Base-by-base conservation (phyloP, 2,329 filamentous ascomycete genomes). In the Ceratocystis cubensis region DNA sequence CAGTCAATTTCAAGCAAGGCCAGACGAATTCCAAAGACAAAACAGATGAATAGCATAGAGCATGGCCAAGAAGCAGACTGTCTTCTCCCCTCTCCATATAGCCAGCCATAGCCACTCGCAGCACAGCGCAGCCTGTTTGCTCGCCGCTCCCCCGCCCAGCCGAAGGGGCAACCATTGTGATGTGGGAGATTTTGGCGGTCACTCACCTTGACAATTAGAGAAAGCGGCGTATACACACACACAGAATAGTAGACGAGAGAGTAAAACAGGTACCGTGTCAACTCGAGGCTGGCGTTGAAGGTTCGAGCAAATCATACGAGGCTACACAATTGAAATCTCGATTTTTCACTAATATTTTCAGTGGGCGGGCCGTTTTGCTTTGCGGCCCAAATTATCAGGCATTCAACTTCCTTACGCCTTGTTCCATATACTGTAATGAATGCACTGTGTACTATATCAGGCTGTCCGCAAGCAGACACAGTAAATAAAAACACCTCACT, bases 381-480 rank as follows among this genome's bases (percentile, higher is more conserved):
- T 25, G 53, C 25, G 17, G 53, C 53, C 53, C 53, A 57, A 57
- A 57, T 57, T 57, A 25, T 57, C 22, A 57, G 53, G 53, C 53
- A 57, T 28, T 33, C 15, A 57, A 17, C 53, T 30, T 28, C 17
- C 22, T 17, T 57, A n/a, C 2, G 37, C 37, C 37, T 15, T 41
- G 37, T 41, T 3, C 13, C 13, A 15, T 10, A 1, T 13, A 15
- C 37, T 41, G 10, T 41, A 15, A 41, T 41, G 37, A 15, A 41
- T 41, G 37, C 37, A 41, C 37, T 41, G 37, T 41, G 37, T 10
- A 41, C 37, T 41, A 15, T 15, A 41, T 41, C 37, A 41, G 37
- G 37, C 3, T 13, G 37, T 41, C 10, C 13, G 37, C 37, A 13
- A 15, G 37, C 10, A 50, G 48, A 25, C 48, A 50, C 48, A 50